Conservation (phyloP, 129 eudicot genomes). For the Apium graveolens region DNA sequence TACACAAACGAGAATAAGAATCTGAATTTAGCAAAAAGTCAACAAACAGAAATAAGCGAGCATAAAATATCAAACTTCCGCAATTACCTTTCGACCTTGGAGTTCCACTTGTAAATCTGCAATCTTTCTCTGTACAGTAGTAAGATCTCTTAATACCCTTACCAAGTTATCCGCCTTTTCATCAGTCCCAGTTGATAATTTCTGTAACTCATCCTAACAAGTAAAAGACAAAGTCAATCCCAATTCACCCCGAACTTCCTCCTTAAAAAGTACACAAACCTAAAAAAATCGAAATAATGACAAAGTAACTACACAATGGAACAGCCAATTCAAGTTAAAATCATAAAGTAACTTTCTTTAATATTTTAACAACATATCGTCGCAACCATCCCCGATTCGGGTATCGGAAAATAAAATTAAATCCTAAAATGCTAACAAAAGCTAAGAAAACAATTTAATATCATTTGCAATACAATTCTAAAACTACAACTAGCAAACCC, state of each 20-base stretch:
- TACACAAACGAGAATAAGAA: not conserved
- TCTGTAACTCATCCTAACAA: conserved; percentile 73
- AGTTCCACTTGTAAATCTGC: conserved; percentile 98
- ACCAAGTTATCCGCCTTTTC: conserved; percentile 88
- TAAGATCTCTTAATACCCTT: conserved; percentile 79
- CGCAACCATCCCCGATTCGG: not conserved
- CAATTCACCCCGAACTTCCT: not conserved
- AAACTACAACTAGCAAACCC: not conserved
- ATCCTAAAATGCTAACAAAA: not conserved
- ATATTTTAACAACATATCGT: not conserved
- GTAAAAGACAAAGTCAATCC: not conserved
- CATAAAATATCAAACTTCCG: not conserved
- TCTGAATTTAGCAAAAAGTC: not conserved
- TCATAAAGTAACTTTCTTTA: not conserved
- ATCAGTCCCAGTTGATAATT: conserved; percentile 35
- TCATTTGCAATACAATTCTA: not conserved
- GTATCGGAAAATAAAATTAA: not conserved
- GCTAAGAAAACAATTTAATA: not conserved
- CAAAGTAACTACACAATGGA: not conserved
- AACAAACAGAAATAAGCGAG: conserved; percentile 4
- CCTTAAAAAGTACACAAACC: not conserved
- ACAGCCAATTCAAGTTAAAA: not conserved
- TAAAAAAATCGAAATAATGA: not conserved
- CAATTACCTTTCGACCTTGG: conserved; percentile 88
- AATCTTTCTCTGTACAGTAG: conserved; percentile 82